These are phyloP conservation scores for Blumeriella jaapii DNA, from an alignment of 2,329 filamentous ascomycete genomes.

Conservation along the genomic window DNA sequence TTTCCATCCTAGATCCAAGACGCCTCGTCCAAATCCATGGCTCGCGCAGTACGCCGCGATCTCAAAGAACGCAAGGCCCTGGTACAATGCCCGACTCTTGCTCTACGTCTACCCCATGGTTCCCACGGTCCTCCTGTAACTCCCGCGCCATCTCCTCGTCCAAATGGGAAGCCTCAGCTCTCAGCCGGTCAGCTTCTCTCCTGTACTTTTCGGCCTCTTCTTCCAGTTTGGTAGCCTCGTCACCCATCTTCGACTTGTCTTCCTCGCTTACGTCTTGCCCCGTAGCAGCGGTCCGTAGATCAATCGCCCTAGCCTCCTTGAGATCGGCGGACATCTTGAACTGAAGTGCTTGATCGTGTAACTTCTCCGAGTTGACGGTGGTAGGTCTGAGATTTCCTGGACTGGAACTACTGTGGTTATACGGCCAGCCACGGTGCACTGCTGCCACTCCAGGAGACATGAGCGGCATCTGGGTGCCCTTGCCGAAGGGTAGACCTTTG, in stretches of 20 bases:
- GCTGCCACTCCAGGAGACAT: constrained; percentile 4
- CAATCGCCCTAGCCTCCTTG: constrained; percentile 15
- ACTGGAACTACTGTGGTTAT: constrained; percentile 8
- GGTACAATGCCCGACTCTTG: constrained; percentile 7
- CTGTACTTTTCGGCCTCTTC: constrained; percentile 18
- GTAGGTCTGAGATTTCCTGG: constrained; percentile 9
- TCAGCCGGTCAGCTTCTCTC: constrained; percentile 18
- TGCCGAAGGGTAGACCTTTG: constrained; percentile 2
- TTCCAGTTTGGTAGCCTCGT: constrained; percentile 14
- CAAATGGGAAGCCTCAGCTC: constrained; percentile 18
- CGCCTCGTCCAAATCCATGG: too few relatives aligned
- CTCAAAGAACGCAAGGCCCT: constrained; percentile 4
- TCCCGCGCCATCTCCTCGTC: constrained; percentile 21
- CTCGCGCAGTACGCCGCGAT: too few relatives aligned
- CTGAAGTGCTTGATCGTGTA: constrained; percentile 15
- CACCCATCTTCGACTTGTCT: constrained; percentile 10
- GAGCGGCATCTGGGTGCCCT: neutral
- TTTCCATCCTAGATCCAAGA: too few relatives aligned
- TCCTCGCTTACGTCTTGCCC: constrained; percentile 8
- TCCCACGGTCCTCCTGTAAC: constrained; percentile 13
- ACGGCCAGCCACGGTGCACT: constrained; percentile 17
- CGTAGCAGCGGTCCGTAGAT: constrained; percentile 8
- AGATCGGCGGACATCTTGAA: constrained; percentile 11
- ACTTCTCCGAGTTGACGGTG: constrained; percentile 11
- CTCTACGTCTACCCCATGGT: constrained; percentile 2